These are phyloP conservation scores for Barnettozyma californica DNA, from an alignment of 805 yeast genomes.

Conservation along the genomic window DNA sequence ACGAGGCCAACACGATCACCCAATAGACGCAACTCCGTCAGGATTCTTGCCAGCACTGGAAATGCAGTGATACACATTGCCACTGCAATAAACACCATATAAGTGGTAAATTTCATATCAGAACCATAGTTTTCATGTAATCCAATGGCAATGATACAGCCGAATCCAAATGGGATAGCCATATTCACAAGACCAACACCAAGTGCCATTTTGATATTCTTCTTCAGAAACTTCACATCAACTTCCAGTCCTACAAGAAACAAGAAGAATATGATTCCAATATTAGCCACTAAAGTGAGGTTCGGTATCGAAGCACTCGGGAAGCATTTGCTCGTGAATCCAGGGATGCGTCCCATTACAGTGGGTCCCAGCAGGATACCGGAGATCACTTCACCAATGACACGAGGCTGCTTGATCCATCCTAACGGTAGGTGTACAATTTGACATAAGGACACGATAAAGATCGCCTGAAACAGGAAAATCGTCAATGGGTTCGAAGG, in stretches of 20 bases:
- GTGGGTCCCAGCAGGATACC: conserved; percentile 76
- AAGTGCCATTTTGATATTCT: conserved; percentile 54
- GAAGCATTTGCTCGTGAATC: conserved; percentile 59
- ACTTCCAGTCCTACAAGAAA: conserved; percentile 79
- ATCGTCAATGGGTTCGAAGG: conserved; percentile 58
- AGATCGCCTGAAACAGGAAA: conserved; percentile 63
- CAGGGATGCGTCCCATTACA: conserved; percentile 66
- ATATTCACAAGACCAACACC: conserved; percentile 67
- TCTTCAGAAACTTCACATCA: conserved; percentile 58
- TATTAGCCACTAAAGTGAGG: conserved; percentile 60
- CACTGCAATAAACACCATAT: conserved; percentile 75
- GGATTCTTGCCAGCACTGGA: conserved; percentile 76
- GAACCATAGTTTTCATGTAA: conserved; percentile 50
- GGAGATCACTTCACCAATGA: conserved; percentile 74
- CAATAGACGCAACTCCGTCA: conserved; percentile 65
- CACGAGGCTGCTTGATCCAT: conserved; percentile 66
- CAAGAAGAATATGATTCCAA: conserved; percentile 70
- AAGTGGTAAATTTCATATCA: conserved; percentile 59
- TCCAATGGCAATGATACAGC: conserved; percentile 67
- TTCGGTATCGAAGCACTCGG: conserved; percentile 60
- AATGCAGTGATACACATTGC: conserved; percentile 84
- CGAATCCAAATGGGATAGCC: conserved; percentile 77
- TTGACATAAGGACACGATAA: conserved; percentile 57
- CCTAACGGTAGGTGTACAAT: conserved; percentile 55
- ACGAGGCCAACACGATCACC: conserved; percentile 67